Evolutionary conservation across 108 stramenopile species (phyloP).

Genomic region (Cyclotella atomus): DNA sequence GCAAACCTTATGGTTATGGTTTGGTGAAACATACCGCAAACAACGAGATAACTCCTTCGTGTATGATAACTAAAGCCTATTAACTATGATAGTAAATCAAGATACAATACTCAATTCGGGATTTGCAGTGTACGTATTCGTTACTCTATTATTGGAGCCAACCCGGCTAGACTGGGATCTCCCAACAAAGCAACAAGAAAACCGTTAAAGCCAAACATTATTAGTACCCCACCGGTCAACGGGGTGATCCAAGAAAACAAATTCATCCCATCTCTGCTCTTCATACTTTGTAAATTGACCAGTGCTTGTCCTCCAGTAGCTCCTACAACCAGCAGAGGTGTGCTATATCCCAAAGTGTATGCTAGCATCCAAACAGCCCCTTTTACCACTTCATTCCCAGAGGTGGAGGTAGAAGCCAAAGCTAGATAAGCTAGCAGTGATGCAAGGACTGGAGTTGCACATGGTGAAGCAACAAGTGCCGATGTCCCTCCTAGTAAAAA

Average conservation of each 20-base stretch:
- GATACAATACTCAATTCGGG: too few relatives aligned
- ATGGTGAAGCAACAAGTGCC: conserved; percentile 80
- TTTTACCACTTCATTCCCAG: conserved; percentile 68
- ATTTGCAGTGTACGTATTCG: too few relatives aligned
- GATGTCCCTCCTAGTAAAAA: conserved; percentile 85
- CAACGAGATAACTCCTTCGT: too few relatives aligned
- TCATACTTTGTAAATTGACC: conserved; percentile 59
- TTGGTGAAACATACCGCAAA: too few relatives aligned
- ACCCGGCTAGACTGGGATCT: conserved; percentile 79
- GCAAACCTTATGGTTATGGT: too few relatives aligned
- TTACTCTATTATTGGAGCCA: conserved; percentile 62
- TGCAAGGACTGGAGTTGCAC: conserved; percentile 85
- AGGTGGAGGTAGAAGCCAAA: conserved; percentile 69
- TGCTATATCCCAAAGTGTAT: conserved; percentile 83
- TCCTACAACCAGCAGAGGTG: conserved; percentile 71
- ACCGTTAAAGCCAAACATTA: conserved; percentile 83
- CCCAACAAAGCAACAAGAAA: conserved; percentile 73
- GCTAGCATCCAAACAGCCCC: conserved; percentile 69
- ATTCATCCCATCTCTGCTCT: conserved; percentile 33
- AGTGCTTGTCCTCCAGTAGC: conserved; percentile 80
- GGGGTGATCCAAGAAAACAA: conserved; percentile 69
- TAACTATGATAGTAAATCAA: too few relatives aligned
- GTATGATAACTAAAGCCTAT: too few relatives aligned
- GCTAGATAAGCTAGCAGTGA: conserved; percentile 83
- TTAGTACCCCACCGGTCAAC: conserved; percentile 74